These are phyloP conservation scores for Diaporthe sp. DNA, from an alignment of 2,329 filamentous ascomycete genomes.

Conservation along the genomic window DNA sequence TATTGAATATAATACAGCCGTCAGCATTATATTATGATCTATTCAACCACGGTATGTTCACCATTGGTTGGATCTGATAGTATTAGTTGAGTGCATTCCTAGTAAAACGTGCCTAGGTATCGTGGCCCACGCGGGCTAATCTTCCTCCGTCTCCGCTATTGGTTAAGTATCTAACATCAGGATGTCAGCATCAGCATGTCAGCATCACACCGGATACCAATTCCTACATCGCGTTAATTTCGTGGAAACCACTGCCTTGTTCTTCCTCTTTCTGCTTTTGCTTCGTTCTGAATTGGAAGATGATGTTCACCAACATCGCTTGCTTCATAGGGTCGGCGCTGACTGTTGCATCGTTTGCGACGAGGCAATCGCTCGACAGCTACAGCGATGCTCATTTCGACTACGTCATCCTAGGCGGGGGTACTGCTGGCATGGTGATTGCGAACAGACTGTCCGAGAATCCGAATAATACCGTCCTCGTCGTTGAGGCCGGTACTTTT, in stretches of 20 bases:
- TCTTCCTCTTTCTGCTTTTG: not conserved
- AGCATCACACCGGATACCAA: conserved; percentile 1
- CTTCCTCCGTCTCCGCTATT: not conserved
- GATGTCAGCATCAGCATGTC: conserved; percentile 1
- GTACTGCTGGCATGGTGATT: conserved; percentile 21
- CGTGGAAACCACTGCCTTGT: not conserved
- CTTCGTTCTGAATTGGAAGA: conserved; percentile 9
- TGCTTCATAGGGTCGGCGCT: conserved; percentile 2
- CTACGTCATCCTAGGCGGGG: conserved; percentile 12
- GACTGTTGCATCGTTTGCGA: conserved; percentile 1
- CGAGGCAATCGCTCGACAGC: conserved; percentile 6
- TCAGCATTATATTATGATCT: too few species aligned
- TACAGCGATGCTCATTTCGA: conserved; percentile 36
- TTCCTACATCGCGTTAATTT: not conserved
- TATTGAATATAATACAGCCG: too few species aligned
- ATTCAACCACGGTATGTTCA: too few species aligned
- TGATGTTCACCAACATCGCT: not conserved
- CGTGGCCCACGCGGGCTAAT: not conserved
- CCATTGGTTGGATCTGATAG: too few species aligned
- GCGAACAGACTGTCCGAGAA: conserved; percentile 13
- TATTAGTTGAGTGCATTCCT: too few species aligned
- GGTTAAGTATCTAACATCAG: not conserved
- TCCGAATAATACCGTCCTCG: conserved; percentile 12
- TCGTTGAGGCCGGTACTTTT: conserved; percentile 18
- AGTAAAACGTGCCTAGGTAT: not conserved